A percentile compares a stretch with the other conserved stretches of the same genome.
phyloP scores from a whole-genome alignment of 805 yeast species.

The Lipomyces lipofer region DNA sequence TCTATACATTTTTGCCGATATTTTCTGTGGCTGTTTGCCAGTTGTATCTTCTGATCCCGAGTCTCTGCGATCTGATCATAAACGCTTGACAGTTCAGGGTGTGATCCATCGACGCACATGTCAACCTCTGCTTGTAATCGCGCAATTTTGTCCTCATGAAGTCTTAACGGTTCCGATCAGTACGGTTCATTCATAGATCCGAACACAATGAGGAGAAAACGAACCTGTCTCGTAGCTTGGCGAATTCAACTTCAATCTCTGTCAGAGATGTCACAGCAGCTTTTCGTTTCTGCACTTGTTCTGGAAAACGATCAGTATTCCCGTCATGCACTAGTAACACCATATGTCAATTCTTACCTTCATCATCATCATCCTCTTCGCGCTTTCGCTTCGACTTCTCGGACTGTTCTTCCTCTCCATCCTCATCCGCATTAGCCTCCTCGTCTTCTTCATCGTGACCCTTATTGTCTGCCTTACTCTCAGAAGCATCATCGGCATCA shows the following conservation, averaged over 20 bases:
- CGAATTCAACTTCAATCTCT: slow-evolving; percentile 82
- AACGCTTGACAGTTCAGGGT: slow-evolving; percentile 71
- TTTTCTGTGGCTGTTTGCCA: slow-evolving; percentile 52
- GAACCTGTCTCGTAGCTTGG: slow-evolving; percentile 68
- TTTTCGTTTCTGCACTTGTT: slow-evolving; percentile 49
- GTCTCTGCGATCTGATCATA: slow-evolving; percentile 56
- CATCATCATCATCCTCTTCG: slow-evolving; percentile 18
- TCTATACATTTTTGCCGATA: slow-evolving; percentile 77
- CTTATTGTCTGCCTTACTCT: too few relatives aligned
- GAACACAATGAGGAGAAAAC: background rate
- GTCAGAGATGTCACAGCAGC: slow-evolving; percentile 73
- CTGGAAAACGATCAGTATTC: slow-evolving; percentile 7
- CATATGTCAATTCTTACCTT: slow-evolving; percentile 25
- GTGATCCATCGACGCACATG: slow-evolving; percentile 84
- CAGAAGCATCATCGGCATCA: too few relatives aligned
- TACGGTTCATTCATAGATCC: background rate
- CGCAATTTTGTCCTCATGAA: slow-evolving; percentile 79
- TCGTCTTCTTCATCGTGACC: slow-evolving; percentile 16
- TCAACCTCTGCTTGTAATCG: slow-evolving; percentile 79
- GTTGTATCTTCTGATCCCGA: slow-evolving; percentile 65
- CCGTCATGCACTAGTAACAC: too few relatives aligned
- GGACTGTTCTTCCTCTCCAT: slow-evolving; percentile 25
- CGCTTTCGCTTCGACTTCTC: slow-evolving; percentile 9
- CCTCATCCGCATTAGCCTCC: slow-evolving; percentile 31
- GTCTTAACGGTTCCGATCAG: slow-evolving; percentile 32